Base-by-base conservation (phyloP, 2,329 filamentous ascomycete genomes). In the Cladorrhinum sp. region DNA sequence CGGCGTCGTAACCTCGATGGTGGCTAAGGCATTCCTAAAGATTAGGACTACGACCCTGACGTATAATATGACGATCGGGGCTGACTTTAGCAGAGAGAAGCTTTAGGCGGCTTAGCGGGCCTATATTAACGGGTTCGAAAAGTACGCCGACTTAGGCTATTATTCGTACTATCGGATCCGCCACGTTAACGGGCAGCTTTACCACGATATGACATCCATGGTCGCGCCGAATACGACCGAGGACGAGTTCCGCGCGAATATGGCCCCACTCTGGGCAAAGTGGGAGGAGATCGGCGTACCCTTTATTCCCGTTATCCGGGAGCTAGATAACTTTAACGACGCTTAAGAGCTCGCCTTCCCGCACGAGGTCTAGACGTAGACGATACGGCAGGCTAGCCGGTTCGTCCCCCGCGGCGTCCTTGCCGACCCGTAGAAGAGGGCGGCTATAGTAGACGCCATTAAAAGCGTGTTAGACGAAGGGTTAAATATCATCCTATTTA, bases 311-410 rank as follows among this genome's bases (percentile, higher is more conserved):
- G 54, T 57, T 5, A 57, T 60, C 18, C 45, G 53, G 7, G 54
- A 60, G n/a, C 60, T 59, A 32, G 50, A 59, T n/a, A 63, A 63
- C 57, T 66, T 50, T 55, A 55, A 59, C 57, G 65, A 66, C 41
- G 64, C 65, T 1, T 62, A 64, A 54, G 23, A 24, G 4, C 59
- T 58, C 36, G 82, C 50, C 22, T 66, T 64, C 36, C 61, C 82
- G 0, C 57, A 55, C 22, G 69, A 76, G 59, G 58, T 53, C 1
- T 60, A 54, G 58, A 57, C 58, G 18, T 60, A 54, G 58, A 27
- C 54, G 22, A 60, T 60, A 54, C 53, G 58, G 9, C 57, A 59
- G 38, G 57, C 57, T 2, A 55, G 50, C 18, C 50, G 57, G 24
- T 59, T 59, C 51, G n/a, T 59, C 18, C 57, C 57, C 13, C 50